Evolutionary conservation across 2,329 filamentous ascomycete species (phyloP), one percentile per base, ranked within the genome.

Genomic region (Blastomyces emzantsi): DNA sequence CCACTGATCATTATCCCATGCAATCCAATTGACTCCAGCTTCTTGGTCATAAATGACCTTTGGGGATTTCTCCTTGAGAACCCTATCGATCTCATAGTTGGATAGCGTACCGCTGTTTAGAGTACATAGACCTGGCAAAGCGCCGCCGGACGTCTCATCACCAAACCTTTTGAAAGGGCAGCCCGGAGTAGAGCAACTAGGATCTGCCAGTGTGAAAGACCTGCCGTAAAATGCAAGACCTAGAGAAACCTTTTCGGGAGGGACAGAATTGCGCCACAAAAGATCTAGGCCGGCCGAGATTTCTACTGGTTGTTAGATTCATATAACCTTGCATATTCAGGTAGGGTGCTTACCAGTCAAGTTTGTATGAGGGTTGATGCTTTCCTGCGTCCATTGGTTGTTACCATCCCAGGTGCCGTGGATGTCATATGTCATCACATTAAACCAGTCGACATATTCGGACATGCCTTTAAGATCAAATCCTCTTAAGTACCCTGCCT

Each of bases 71-170:
- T 45, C 28, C 9, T 66, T 62, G 22, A 71, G 67, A 58, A 75
- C 72, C 15, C 71, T 63, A 45, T 67, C 65, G 55, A 76, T 73
- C 66, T 77, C 76, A 17, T 66, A 63, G 19, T 70, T 65, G 0
- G 70, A 67, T 28, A 77, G 63, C 1, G 73, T 67, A 5, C 75
- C 75, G 0, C 66, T 28, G 1, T 69, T 69, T 11, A 63, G 62
- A 0, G 71, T 71, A 61, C 76, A 78, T 1, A 28, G 9, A 2
- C 75, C 74, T 0, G 52, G 45, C 0, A 66, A 36, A 9, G 64
- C 73, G 1, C 67, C 72, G 3, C 62, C 66, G 1, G 60, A 52
- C 1, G 66, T 63, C 11, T 64, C 73, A 6, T 67, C 72, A 6
- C 60, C 67, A 1, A 25, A 63, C 22, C 8, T 56, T 3, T 39